Percentiles rank a stretch among this genome's conserved stretches.
phyloP scores from a whole-genome alignment of 1,284 basidiomycete genomes.

The Cutaneotrichosporon sp. region DNA sequence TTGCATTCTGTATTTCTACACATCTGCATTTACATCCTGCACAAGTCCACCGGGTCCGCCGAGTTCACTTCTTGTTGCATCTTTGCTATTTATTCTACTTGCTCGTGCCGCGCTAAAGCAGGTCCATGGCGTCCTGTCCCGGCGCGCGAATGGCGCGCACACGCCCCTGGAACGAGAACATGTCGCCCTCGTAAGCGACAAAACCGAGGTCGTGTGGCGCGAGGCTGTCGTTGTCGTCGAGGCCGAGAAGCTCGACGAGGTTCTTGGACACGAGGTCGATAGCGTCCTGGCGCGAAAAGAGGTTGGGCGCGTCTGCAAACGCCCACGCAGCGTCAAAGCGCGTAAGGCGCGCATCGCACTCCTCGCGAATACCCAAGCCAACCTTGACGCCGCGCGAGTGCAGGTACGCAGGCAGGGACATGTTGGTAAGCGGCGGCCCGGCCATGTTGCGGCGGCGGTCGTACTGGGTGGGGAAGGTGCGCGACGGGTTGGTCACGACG shows the following conservation, averaged over 20 bases:
- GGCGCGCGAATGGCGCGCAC: constrained; percentile 34
- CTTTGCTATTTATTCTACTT: no score
- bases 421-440: constrained; percentile 66
- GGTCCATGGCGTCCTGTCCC: constrained; percentile 21
- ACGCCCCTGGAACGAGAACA: constrained; percentile 31
- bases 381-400: constrained; percentile 65
- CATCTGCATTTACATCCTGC: background rate
- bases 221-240: constrained; percentile 41
- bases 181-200: constrained; percentile 57
- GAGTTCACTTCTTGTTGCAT: no score
- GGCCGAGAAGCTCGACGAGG: constrained; percentile 61
- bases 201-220: constrained; percentile 50
- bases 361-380: constrained; percentile 61
- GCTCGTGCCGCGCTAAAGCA: constrained; percentile 19
- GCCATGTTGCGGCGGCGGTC: constrained; percentile 63
- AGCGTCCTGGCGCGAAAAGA: constrained; percentile 54
- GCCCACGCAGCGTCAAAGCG: constrained; percentile 69
- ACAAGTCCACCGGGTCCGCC: no score
- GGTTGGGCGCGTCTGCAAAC: constrained; percentile 48
- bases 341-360: constrained; percentile 61
- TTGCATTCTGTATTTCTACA: background rate
- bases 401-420: constrained; percentile 62
- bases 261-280: constrained; percentile 60
- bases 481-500: constrained; percentile 62
- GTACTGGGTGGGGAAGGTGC: constrained; percentile 63